These are phyloP conservation scores for Lizanozyma gosingica DNA, from an alignment of 1,139 yeast genomes.

Conservation along the genomic window DNA sequence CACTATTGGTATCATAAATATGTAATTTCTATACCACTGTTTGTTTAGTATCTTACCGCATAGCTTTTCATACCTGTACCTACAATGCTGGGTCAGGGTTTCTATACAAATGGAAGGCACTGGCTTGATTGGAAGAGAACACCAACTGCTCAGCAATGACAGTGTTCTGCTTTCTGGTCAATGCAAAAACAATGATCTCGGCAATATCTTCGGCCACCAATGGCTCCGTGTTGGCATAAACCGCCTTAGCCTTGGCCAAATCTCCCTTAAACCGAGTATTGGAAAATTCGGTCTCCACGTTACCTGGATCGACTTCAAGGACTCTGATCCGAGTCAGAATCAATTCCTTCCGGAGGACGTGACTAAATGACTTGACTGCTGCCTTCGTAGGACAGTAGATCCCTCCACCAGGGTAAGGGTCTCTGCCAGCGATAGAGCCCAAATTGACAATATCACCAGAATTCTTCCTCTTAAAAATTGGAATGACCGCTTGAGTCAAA, in stretches of 20 bases:
- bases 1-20: not conserved
- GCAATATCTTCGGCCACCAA: conserved; percentile 42
- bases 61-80: no score
- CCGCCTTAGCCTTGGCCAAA: conserved; percentile 29
- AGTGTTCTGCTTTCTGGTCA: conserved; percentile 38
- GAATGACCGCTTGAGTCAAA: conserved; percentile 58
- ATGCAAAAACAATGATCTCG: conserved; percentile 40
- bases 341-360: conserved; percentile 38
- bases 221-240: conserved; percentile 39
- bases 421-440: conserved; percentile 46
- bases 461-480: conserved; percentile 48
- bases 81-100: not conserved
- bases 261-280: conserved; percentile 40
- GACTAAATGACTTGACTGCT: conserved; percentile 39
- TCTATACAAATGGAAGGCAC: not conserved
- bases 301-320: conserved; percentile 44
- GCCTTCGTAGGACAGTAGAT: conserved; percentile 45
- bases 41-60: no score
- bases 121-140: conserved; percentile 42
- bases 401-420: conserved; percentile 43
- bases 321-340: conserved; percentile 39
- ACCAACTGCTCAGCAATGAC: conserved; percentile 44
- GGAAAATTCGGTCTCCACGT: conserved; percentile 44
- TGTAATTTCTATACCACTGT: no score
- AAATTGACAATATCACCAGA: conserved; percentile 40